phyloP scores from a whole-genome alignment of 2,329 filamentous ascomycete genomes.

The Clathrospora elynae region DNA sequence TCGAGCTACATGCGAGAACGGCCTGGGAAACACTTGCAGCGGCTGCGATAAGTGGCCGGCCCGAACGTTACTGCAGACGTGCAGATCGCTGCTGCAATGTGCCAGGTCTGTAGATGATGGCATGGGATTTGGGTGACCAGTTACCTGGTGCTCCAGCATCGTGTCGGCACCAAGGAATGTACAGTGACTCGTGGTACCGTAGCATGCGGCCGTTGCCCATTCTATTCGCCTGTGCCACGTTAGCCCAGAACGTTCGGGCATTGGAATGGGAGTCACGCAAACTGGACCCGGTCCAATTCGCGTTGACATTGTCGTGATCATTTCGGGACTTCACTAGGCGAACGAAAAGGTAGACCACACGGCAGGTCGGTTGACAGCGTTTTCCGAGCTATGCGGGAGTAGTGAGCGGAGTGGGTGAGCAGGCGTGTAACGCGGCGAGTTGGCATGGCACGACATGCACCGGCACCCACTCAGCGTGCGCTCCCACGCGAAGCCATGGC shows the following conservation, averaged over 20 bases:
- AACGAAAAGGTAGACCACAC: constrained; percentile 31
- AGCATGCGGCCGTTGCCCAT: constrained; percentile 25
- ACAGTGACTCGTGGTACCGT: constrained; percentile 30
- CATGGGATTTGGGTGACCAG: constrained; percentile 25
- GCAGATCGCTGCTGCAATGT: constrained; percentile 42
- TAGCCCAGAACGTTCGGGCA: constrained; percentile 26
- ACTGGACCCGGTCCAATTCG: constrained; percentile 31
- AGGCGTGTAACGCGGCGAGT: constrained; percentile 37
- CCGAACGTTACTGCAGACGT: constrained; percentile 44
- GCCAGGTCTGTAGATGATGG: constrained; percentile 37
- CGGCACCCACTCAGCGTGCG: constrained; percentile 40
- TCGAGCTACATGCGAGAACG: constrained; percentile 32
- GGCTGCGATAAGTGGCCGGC: constrained; percentile 48
- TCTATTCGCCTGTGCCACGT: constrained; percentile 31
- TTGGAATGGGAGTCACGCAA: constrained; percentile 22
- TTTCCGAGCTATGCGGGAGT: constrained; percentile 31
- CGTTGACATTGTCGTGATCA: constrained; percentile 36
- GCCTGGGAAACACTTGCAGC: constrained; percentile 46
- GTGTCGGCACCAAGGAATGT: constrained; percentile 30
- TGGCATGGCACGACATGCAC: constrained; percentile 39
- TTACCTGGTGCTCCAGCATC: constrained; percentile 24
- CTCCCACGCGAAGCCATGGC: constrained; percentile 35
- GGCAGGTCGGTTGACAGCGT: constrained; percentile 41
- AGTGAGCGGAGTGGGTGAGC: constrained; percentile 14
- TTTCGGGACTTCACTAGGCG: constrained; percentile 35